Base-by-base conservation (phyloP, 176 grass and related monocot genomes). In the Lolium multiflorum region DNA sequence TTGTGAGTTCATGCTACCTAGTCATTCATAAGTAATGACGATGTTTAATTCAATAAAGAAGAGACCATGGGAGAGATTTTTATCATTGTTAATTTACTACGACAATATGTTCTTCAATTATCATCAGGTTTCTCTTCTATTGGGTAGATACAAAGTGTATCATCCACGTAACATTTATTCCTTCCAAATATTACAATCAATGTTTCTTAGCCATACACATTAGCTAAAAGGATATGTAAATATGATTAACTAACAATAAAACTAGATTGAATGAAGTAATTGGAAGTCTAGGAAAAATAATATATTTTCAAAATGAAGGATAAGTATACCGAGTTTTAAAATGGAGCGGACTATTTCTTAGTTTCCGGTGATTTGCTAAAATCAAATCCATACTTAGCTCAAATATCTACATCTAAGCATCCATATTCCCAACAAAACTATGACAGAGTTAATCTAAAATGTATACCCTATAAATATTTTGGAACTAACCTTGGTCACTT, bases 1-100 rank as follows among this genome's bases (percentile, higher is more conserved):
- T 24, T 18, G 20, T 3, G 83, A 6, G 10, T 64, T 51, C 12
- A 5, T 76, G 71, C 41, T 77, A 68, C 83, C 74, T 85, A 56
- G 20, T 21, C 46, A 49, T 49, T 6, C n/a, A 16, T 47, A 74
- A 74, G 46, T 47, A 74, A 43, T 1, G 47, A 0, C 8, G 21
- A 51, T 15, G 12, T 12, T 25, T 74, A 74, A 43, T 50, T 74
- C 21, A 50, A 74, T 9, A 1, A 74, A 74, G 18, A 46, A 15
- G 20, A 20, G 17, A 5, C 18, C 18, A 71, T 38, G 39, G 9
- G 2, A 71, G 17, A 12, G 10, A 44, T 1, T 43, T 71, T 44
- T 20, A 71, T 4, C 0, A 35, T 46, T 44, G 9, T 9, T 46
- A n/a, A 5, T 20, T 44, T 44, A 5, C 10, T 71, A 21, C 0